A percentile compares a stretch with the other conserved stretches of the same genome.
phyloP scores from a whole-genome alignment of 2,329 filamentous ascomycete species.

The Claviceps citrina region DNA sequence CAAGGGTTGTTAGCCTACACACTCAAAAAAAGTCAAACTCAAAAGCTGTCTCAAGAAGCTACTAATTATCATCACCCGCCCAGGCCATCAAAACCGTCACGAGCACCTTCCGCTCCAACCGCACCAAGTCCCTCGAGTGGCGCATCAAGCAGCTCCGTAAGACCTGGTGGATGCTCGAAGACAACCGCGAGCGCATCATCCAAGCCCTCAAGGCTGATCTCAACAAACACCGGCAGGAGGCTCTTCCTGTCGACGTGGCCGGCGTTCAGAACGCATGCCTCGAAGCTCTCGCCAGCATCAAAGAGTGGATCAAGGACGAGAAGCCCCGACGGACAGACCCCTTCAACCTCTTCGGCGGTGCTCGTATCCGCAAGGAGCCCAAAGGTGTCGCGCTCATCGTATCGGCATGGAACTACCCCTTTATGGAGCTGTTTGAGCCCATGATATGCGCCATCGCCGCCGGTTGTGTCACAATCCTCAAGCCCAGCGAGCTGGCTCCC shows the following conservation, averaged over 20 bases:
- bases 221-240: constrained; percentile 19
- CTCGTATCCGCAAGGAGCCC: constrained; percentile 26
- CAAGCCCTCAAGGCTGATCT: constrained; percentile 21
- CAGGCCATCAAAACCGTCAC: constrained; percentile 5
- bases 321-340: constrained; percentile 13
- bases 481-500: constrained; percentile 26
- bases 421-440: constrained; percentile 23
- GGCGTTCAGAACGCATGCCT: constrained; percentile 21
- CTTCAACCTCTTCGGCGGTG: constrained; percentile 16
- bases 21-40: background rate
- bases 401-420: constrained; percentile 31
- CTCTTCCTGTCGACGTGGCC: constrained; percentile 16
- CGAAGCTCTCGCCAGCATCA: constrained; percentile 21
- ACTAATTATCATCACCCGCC: background rate
- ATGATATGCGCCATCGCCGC: constrained; percentile 28
- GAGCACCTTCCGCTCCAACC: constrained; percentile 7
- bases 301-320: constrained; percentile 24
- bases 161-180: constrained; percentile 25
- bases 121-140: constrained; percentile 23
- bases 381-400: constrained; percentile 29
- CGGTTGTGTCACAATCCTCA: constrained; percentile 25
- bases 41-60: background rate
- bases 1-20: too few relatives aligned
- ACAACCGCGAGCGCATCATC: constrained; percentile 20
- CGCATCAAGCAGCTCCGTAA: constrained; percentile 27